phyloP scores from a whole-genome alignment of 768 basidiomycete genomes.

The Cubamyces sp. region DNA sequence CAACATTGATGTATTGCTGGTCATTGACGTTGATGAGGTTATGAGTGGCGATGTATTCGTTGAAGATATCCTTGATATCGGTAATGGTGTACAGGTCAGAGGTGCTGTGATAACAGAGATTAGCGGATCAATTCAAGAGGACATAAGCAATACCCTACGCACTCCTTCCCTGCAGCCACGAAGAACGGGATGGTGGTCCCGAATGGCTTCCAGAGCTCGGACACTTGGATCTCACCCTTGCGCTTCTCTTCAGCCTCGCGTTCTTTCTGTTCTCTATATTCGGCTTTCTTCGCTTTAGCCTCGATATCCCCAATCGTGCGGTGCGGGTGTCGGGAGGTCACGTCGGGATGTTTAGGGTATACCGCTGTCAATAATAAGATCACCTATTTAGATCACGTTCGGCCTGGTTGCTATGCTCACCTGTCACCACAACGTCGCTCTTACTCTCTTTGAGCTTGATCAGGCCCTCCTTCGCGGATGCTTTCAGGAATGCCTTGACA shows the following conservation, averaged over 20 bases:
- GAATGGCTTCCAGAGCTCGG: slow-evolving; percentile 79
- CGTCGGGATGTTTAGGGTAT: slow-evolving; percentile 57
- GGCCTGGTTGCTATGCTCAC: slow-evolving; percentile 9
- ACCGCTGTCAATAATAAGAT: slow-evolving; percentile 44
- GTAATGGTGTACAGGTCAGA: slow-evolving; percentile 54
- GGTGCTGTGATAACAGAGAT: slow-evolving; percentile 42
- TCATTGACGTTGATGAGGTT: slow-evolving; percentile 68
- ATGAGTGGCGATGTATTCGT: slow-evolving; percentile 62
- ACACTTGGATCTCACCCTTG: slow-evolving; percentile 56
- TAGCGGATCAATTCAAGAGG: too few relatives aligned
- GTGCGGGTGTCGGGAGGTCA: slow-evolving; percentile 54
- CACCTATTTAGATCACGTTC: neutral
- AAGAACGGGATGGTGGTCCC: slow-evolving; percentile 61
- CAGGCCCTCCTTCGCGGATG: slow-evolving; percentile 72
- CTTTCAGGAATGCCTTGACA: slow-evolving; percentile 78
- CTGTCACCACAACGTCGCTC: slow-evolving; percentile 51
- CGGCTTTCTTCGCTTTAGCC: slow-evolving; percentile 61
- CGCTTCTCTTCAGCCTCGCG: slow-evolving; percentile 47
- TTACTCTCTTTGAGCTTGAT: slow-evolving; percentile 69
- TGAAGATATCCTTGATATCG: slow-evolving; percentile 61
- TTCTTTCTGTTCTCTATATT: slow-evolving; percentile 55
- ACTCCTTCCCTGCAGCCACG: slow-evolving; percentile 66
- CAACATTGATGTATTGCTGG: slow-evolving; percentile 72
- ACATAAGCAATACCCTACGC: slow-evolving; percentile 30
- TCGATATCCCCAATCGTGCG: slow-evolving; percentile 71